Evolutionary conservation across 768 basidiomycete species (phyloP), one percentile per base, ranked within the genome.

Genomic region (Fomitopsis serialis): DNA sequence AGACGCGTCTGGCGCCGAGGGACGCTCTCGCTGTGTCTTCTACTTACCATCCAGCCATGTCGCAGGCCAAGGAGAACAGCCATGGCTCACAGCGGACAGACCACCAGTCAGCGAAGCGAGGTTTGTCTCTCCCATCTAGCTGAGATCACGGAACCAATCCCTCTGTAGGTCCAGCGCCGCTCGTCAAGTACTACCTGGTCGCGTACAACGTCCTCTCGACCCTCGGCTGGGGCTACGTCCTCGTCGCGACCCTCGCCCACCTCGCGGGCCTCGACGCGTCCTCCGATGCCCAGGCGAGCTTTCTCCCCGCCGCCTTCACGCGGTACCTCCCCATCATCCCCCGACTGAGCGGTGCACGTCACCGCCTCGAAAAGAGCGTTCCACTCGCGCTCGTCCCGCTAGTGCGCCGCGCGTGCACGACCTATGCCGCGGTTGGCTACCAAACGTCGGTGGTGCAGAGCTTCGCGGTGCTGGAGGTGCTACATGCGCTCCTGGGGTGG

Each of bases 381-480:
- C 78, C 79, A 2, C 48, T 66, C 40, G 57, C 61, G 43, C 59
- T 79, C 24, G 68, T 68, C 37, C 69, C 83, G 43, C 36, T 82
- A 32, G 72, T 80, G 66, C 60, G 70, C 42, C 74, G 85, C 34
- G 70, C 84, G 0, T 68, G 67, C 15, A 85, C 87, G 0, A 76
- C 84, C 11, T 85, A 82, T 64, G 67, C 76, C 11, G 79, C 81
- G 6, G 73, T 90, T 3, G 90, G 90, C 15, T 58, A 63, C 3
- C 68, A 71, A 32, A 86, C 85, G 2, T 80, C 82, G 4, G 74
- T 82, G 57, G 89, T 96, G 6, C 96, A 99, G 72, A 91, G 80
- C 23, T 80, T 82, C 48, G 96, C 96, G 1, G 62, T 82, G 0
- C 72, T 99, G 47, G 96, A 99, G 67, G 80, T 97, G 22, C 58